A percentile compares a stretch with the other conserved stretches of the same genome.
phyloP scores from a whole-genome alignment of 345 rosid genomes.

The Murraya paniculata region DNA sequence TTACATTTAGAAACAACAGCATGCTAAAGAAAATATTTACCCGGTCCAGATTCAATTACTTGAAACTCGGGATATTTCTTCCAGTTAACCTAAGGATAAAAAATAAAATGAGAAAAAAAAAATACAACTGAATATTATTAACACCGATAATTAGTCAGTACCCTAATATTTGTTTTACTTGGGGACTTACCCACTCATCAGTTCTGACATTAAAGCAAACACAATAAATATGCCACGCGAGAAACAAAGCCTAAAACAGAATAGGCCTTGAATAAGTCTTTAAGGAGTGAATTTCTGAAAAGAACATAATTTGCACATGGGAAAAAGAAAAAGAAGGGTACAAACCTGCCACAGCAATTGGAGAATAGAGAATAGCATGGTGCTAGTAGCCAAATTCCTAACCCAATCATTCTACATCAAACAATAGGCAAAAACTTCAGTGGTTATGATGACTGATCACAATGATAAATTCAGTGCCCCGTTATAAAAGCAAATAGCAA shows the following conservation, averaged over 20 bases:
- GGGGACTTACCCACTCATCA: conserved; percentile 69
- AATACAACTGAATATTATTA: not conserved
- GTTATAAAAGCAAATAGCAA: not conserved
- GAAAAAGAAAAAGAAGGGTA: not conserved
- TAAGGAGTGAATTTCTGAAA: not conserved
- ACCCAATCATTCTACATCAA: conserved; percentile 29
- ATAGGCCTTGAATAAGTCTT: not conserved
- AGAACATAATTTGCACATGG: not conserved
- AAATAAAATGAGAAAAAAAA: not conserved
- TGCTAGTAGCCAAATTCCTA: conserved; percentile 37
- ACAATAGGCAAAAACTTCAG: not conserved
- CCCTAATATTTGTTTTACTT: not conserved
- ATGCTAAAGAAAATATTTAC: conserved; percentile 17
- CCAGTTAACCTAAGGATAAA: conserved; percentile 59
- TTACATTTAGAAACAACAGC: not conserved
- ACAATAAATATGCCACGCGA: conserved; percentile 62
- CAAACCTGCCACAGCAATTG: conserved; percentile 70
- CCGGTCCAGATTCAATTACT: conserved; percentile 33
- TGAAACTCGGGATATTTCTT: conserved; percentile 60
- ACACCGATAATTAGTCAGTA: not conserved
- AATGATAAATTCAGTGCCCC: not conserved
- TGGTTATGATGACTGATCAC: not conserved
- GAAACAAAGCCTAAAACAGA: conserved; percentile 42
- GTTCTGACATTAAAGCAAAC: conserved; percentile 59
- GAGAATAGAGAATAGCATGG: conserved; percentile 46